Evolutionary conservation across 306 rosid genomes (phyloP).

Genomic region (Sesbania bispinosa): DNA sequence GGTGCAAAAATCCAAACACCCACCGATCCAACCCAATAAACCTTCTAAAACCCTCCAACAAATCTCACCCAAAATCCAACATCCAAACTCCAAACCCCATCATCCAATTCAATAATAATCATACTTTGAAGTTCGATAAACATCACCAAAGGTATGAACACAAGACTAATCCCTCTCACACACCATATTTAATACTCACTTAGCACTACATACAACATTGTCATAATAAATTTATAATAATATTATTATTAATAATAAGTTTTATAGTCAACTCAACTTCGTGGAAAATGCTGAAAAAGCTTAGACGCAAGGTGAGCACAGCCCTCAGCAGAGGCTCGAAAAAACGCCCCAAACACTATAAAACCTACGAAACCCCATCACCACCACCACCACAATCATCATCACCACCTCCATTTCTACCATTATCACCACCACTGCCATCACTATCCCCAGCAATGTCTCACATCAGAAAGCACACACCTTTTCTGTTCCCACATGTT

Average conservation of each 20-base stretch:
- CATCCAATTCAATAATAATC: neutral
- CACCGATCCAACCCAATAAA: neutral
- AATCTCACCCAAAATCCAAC: neutral
- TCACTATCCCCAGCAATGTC: neutral
- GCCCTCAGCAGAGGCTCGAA: neutral
- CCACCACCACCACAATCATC: neutral
- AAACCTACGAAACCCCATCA: conserved; percentile 13
- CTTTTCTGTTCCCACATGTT: conserved; percentile 57
- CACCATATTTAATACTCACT: neutral
- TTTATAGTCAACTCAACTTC: conserved; percentile 18
- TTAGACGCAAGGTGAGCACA: conserved; percentile 24
- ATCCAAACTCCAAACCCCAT: neutral
- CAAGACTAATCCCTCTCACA: neutral
- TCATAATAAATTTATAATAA: neutral
- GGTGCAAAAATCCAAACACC: neutral
- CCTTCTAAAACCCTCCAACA: neutral
- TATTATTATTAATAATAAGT: neutral
- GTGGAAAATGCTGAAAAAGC: conserved; percentile 21
- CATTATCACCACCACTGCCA: neutral
- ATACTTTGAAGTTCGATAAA: neutral
- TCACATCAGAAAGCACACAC: conserved; percentile 19
- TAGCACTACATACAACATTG: neutral
- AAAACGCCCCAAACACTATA: conserved; percentile 20
- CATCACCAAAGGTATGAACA: neutral
- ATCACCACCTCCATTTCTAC: neutral